Evolutionary conservation across 1,284 basidiomycete genomes (phyloP).

Genomic region (Leccinum pallidistipes): DNA sequence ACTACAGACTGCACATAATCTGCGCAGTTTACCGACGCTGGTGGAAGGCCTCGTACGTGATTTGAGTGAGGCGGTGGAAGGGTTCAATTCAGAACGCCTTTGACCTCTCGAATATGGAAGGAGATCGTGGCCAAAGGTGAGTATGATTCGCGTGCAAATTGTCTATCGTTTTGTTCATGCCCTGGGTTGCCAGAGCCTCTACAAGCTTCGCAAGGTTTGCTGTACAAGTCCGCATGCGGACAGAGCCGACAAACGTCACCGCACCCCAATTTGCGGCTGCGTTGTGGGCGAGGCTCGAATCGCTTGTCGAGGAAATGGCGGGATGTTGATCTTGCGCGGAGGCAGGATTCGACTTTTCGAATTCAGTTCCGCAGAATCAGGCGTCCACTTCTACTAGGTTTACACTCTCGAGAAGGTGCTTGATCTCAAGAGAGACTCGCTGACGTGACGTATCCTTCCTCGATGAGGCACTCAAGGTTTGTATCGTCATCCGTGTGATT

Average conservation of each 20-base stretch:
- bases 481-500: background rate
- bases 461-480: constrained; percentile 88
- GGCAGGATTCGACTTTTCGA: constrained; percentile 39
- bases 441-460: constrained; percentile 78
- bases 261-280: constrained; percentile 80
- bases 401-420: constrained; percentile 95
- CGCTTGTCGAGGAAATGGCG: constrained; percentile 85
- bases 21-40: constrained; percentile 80
- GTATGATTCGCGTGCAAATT: constrained; percentile 13
- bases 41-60: constrained; percentile 81
- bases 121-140: constrained; percentile 78
- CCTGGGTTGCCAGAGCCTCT: constrained; percentile 20
- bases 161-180: constrained; percentile 1
- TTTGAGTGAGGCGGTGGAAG: constrained; percentile 81
- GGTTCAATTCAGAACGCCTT: constrained; percentile 79
- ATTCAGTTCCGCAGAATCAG: background rate
- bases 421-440: constrained; percentile 80
- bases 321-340: constrained; percentile 77
- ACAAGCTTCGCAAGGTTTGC: constrained; percentile 39
- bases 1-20: constrained; percentile 93
- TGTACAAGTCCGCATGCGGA: constrained; percentile 82
- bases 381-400: constrained; percentile 50
- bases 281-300: constrained; percentile 83
- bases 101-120: constrained; percentile 85
- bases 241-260: constrained; percentile 82